Percentiles rank a stretch among this genome's conserved stretches.
Conservation (phyloP, 345 rosid species). For the Salix udensis region DNA sequence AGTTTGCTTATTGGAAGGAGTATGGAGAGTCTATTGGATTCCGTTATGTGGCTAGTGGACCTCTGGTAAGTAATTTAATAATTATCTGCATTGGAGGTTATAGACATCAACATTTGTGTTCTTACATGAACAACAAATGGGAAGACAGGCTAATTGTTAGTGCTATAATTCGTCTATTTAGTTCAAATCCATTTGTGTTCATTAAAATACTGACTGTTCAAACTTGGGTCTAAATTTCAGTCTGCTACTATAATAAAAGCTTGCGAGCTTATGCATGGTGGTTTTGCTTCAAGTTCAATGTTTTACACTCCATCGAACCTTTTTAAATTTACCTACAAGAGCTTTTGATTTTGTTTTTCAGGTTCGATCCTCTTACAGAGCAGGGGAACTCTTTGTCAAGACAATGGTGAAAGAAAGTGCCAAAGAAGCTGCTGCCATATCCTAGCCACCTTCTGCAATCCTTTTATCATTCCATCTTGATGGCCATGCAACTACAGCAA, state of each 20-base stretch:
- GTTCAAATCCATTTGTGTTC: neutral
- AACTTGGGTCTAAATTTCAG: neutral
- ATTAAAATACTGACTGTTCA: neutral
- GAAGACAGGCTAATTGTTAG: neutral
- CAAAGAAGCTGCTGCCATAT: slow-evolving; percentile 7
- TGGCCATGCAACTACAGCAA: neutral
- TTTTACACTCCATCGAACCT: neutral
- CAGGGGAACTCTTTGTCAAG: slow-evolving; percentile 91
- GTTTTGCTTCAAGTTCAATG: neutral
- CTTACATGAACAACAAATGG: neutral
- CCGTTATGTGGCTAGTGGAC: slow-evolving; percentile 95
- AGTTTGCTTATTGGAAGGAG: slow-evolving; percentile 87
- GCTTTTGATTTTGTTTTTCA: slow-evolving; percentile 19
- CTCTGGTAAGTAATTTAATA: slow-evolving; percentile 55
- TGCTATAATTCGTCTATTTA: neutral
- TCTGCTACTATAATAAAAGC: neutral
- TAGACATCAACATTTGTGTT: neutral
- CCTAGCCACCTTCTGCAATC: slow-evolving; percentile 2
- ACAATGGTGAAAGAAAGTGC: slow-evolving; percentile 81
- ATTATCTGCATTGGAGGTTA: slow-evolving; percentile 1
- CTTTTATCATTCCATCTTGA: neutral
- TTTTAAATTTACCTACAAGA: neutral
- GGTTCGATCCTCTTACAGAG: slow-evolving; percentile 95
- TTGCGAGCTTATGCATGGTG: neutral
- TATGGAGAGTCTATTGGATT: slow-evolving; percentile 95